These are phyloP conservation scores for Phragmites australis DNA, from an alignment of 176 grass and related monocot genomes.

Conservation along the genomic window DNA sequence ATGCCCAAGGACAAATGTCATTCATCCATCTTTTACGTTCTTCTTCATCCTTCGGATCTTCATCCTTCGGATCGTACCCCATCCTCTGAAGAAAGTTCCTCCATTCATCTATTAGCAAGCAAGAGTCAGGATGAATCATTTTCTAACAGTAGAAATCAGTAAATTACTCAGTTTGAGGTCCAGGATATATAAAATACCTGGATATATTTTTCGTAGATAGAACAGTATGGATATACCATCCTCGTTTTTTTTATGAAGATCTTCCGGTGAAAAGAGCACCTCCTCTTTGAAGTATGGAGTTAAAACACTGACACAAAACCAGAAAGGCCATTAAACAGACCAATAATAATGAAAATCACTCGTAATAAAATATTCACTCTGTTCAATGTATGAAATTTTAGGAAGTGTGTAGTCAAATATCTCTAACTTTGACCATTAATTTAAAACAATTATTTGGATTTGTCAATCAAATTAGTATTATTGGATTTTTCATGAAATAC, in stretches of 20 bases:
- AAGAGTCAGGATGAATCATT: constrained; percentile 36
- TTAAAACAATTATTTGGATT: too few species aligned
- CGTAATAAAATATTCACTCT: too few species aligned
- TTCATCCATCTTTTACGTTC: constrained; percentile 14
- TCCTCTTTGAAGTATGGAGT: constrained; percentile 97
- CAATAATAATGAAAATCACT: background rate
- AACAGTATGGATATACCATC: constrained; percentile 94
- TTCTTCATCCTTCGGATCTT: constrained; percentile 31
- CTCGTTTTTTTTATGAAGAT: constrained; percentile 72
- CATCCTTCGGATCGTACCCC: constrained; percentile 34
- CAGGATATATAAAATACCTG: constrained; percentile 46
- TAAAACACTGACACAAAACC: constrained; percentile 68
- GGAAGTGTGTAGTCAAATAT: too few species aligned
- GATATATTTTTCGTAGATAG: constrained; percentile 90
- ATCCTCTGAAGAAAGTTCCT: constrained; percentile 60
- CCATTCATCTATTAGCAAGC: constrained; percentile 73
- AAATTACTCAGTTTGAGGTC: background rate
- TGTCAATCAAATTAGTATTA: too few species aligned
- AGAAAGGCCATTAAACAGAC: constrained; percentile 1
- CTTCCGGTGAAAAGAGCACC: constrained; percentile 66
- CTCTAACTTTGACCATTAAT: too few species aligned
- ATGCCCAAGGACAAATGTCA: constrained; percentile 62
- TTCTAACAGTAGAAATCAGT: constrained; percentile 10
- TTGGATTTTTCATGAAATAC: too few species aligned
- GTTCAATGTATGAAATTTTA: too few species aligned